Percentiles rank a stretch among this genome's conserved stretches.
These are phyloP conservation scores for Lathyrus tuberosus DNA, from an alignment of 306 rosid genomes.

Conservation along the genomic window DNA sequence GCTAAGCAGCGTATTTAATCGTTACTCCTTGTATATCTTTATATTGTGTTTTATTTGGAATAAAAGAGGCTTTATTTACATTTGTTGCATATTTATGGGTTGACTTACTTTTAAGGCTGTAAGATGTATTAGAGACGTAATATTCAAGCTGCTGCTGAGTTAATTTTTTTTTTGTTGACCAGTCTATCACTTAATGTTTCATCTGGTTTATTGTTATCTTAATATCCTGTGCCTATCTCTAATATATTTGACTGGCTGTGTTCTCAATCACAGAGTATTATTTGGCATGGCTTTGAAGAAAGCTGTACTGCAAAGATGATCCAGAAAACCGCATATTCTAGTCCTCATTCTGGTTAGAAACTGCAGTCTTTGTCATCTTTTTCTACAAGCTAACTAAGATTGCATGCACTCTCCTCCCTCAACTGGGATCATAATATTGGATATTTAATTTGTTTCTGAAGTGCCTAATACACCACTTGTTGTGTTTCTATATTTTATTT, in stretches of 20 bases:
- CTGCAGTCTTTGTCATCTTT: slow-evolving; percentile 14
- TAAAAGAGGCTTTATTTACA: slow-evolving; percentile 17
- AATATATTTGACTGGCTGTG: slow-evolving; percentile 5
- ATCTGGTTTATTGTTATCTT: neutral
- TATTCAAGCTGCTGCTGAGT: slow-evolving; percentile 1
- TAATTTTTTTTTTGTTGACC: neutral
- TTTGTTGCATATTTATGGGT: neutral
- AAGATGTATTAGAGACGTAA: neutral
- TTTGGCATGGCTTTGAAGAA: slow-evolving; percentile 68
- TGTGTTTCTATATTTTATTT: slow-evolving; percentile 27
- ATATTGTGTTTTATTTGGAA: slow-evolving; percentile 21
- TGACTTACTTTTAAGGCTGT: neutral
- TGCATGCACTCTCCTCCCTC: neutral
- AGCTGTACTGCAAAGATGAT: slow-evolving; percentile 77
- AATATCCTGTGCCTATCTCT: neutral
- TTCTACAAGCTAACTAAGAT: neutral
- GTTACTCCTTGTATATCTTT: neutral
- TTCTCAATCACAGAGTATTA: slow-evolving; percentile 59
- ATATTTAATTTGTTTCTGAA: neutral
- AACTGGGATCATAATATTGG: neutral
- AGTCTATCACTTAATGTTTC: neutral
- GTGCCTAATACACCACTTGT: slow-evolving; percentile 10
- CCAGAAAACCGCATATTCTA: slow-evolving; percentile 62
- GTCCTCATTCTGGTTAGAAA: slow-evolving; percentile 69
- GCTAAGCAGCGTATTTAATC: neutral